Conservation (phyloP, 1,284 basidiomycete genomes). For the Cryptococcus amylolentus region DNA sequence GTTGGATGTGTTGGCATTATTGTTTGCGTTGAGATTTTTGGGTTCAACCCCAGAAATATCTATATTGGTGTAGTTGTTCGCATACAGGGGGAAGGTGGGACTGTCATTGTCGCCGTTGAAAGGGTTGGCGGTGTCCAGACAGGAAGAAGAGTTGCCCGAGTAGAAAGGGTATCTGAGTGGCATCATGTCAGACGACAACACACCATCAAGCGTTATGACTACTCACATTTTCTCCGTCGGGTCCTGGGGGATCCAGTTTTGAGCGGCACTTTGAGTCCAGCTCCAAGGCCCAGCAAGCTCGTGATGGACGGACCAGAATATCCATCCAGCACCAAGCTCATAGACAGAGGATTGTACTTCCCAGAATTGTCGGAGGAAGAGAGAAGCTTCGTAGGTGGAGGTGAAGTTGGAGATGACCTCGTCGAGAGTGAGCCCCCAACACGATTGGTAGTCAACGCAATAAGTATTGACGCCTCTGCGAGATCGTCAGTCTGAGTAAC, state of each 20-base stretch:
- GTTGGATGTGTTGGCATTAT: not conserved
- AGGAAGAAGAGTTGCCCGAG: constrained; percentile 14
- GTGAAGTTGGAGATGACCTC: constrained; percentile 27
- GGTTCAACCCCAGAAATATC: constrained; percentile 12
- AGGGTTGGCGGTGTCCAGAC: constrained; percentile 22
- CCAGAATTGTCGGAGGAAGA: constrained; percentile 37
- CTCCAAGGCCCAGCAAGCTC: constrained; percentile 34
- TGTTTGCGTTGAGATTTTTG: constrained; percentile 3
- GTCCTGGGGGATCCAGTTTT: constrained; percentile 38
- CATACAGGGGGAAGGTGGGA: constrained; percentile 22
- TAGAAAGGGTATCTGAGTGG: constrained; percentile 23
- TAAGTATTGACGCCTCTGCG: constrained; percentile 28
- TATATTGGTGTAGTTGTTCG: constrained; percentile 20
- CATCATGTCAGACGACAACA: not conserved
- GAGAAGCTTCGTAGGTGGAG: constrained; percentile 19
- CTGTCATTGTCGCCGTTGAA: constrained; percentile 25
- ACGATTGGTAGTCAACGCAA: constrained; percentile 34
- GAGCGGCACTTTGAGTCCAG: constrained; percentile 31
- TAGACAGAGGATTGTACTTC: constrained; percentile 37
- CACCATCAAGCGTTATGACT: not conserved
- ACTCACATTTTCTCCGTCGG: constrained; percentile 31
- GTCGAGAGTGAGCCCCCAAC: constrained; percentile 20
- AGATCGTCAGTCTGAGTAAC: not conserved
- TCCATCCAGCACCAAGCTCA: constrained; percentile 39
- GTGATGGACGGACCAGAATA: constrained; percentile 32